phyloP scores from a whole-genome alignment of 441 rosid genomes.

The Pelargonium myrrhifolium region DNA sequence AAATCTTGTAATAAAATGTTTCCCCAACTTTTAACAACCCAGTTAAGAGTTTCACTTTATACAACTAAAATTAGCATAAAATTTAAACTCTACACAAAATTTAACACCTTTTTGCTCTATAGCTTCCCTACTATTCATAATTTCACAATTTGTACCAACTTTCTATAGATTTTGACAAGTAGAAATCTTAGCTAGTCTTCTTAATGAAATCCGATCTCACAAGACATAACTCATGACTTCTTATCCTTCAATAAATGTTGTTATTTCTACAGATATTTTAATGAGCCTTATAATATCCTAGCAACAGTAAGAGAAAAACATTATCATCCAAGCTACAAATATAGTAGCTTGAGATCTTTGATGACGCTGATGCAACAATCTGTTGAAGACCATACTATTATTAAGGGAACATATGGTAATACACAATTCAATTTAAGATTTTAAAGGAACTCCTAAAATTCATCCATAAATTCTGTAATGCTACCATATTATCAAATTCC shows the following conservation, averaged over 20 bases:
- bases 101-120: no score
- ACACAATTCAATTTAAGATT: neutral
- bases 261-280: neutral
- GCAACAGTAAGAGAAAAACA: neutral
- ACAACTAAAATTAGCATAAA: neutral
- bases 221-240: neutral
- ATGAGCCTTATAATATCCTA: neutral
- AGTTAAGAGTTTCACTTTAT: neutral
- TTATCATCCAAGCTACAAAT: neutral
- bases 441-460: neutral
- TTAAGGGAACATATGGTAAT: neutral
- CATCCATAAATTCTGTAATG: neutral
- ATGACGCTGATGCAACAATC: neutral
- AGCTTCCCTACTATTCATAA: no score
- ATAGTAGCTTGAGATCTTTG: neutral
- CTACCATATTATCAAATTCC: neutral
- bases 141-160: neutral
- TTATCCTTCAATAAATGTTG: neutral
- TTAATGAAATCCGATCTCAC: neutral
- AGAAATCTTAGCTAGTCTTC: neutral
- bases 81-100: neutral
- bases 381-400: neutral
- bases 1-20: no score
- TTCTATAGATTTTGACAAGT: neutral
- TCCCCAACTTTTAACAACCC: neutral